Evolutionary conservation across 352 stramenopile genomes (phyloP), one percentile per base, ranked within the genome.

Genomic region (Globisporangium canariense): DNA sequence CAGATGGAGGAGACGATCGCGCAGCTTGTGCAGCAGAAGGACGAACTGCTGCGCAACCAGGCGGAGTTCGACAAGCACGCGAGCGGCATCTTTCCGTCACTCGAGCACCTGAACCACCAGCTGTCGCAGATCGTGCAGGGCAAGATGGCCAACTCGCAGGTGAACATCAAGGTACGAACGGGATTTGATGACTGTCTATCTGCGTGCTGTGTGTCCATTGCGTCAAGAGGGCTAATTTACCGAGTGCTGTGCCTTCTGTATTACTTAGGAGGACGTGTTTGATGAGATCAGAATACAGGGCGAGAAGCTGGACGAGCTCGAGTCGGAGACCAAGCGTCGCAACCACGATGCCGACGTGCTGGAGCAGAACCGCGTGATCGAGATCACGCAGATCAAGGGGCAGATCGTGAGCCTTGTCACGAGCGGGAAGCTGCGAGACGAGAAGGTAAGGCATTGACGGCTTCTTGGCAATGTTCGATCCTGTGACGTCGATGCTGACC

Each of bases 1-100:
- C 84, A 93, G 59, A 90, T 93, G 81, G 81, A 93, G 64, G 79
- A 83, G 52, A 93, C 84, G 5, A 90, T 93, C 38, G 80, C 80
- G 16, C 79, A 90, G 68, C 68, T 93, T 22, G 81, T 90, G 58
- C 78, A 90, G 62, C 81, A 93, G 60, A 89, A 90, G 61, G 81
- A 90, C 53, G 84, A 90, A 62, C 49, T 93, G 46, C 40, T 90
- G 64, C 70, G 79, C 28, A 93, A 93, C 64, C 84, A 91, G 56
- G 80, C 72, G 1, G 82, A 90, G 72, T 93, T 93, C 57, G 84
- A 93, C 62, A 89, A 90, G 63, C 84, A 93, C 56, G 84, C 84
- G n/a, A 91, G 82, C 32, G 81, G 84, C 11, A 91, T 93, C 64
- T 93, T 93, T 62, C 84, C 84, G 50, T 90, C 84, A 9, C 67